A percentile compares a stretch with the other conserved stretches of the same genome.
Evolutionary conservation across 345 rosid species (phyloP).

Genomic region (Salix koriyanagi): DNA sequence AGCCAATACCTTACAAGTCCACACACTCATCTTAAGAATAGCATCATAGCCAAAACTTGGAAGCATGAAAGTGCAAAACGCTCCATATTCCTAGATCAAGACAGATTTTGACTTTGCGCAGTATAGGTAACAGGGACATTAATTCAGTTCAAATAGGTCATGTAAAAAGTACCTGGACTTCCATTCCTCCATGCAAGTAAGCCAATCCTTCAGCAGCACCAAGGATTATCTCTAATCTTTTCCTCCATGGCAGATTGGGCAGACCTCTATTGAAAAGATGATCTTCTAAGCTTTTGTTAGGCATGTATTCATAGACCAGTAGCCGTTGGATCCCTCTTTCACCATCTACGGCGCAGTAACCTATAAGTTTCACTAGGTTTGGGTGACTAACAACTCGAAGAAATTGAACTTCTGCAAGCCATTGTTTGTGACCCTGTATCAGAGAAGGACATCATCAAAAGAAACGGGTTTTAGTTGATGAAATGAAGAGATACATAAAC

Average conservation of each 20-base stretch:
- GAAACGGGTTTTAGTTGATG: neutral
- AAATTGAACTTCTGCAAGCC: constrained; percentile 85
- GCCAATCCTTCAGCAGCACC: constrained; percentile 87
- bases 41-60: neutral
- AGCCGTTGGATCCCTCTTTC: constrained; percentile 67
- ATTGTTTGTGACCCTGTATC: constrained; percentile 80
- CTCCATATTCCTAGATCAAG: neutral
- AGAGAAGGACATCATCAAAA: constrained; percentile 4
- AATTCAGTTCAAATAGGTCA: neutral
- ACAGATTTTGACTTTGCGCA: neutral
- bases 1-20: neutral
- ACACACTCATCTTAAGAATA: neutral
- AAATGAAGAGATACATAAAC: neutral
- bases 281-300: constrained; percentile 76
- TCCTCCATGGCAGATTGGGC: constrained; percentile 57
- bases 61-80: neutral
- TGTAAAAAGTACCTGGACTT: constrained; percentile 49
- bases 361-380: constrained; percentile 78
- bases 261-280: constrained; percentile 52
- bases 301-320: constrained; percentile 77
- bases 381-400: constrained; percentile 82
- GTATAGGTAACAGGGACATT: neutral
- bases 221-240: constrained; percentile 72
- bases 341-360: constrained; percentile 59
- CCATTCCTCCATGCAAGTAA: constrained; percentile 68